A percentile compares a stretch with the other conserved stretches of the same genome.
phyloP scores from a whole-genome alignment of 345 rosid genomes.

The Eucalyptus marginata region DNA sequence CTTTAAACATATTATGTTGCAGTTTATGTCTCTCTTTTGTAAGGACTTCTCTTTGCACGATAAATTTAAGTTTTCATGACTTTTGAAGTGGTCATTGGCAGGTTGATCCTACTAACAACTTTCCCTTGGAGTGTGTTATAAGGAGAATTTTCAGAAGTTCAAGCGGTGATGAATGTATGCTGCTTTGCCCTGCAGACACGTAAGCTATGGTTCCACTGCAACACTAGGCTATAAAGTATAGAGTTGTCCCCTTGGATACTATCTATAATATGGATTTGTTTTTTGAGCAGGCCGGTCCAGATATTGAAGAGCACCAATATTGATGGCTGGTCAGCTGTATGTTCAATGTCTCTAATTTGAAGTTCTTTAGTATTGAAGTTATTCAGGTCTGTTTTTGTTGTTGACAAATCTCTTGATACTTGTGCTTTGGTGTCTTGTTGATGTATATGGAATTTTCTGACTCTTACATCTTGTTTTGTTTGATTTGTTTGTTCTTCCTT shows the following conservation, averaged over 20 bases:
- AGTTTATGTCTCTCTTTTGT: neutral
- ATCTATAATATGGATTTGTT: neutral
- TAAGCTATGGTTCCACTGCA: slow-evolving; percentile 13
- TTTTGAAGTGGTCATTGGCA: slow-evolving; percentile 5
- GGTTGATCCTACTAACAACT: slow-evolving; percentile 67
- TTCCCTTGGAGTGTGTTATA: slow-evolving; percentile 71
- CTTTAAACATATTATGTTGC: neutral
- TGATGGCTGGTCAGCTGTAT: slow-evolving; percentile 93
- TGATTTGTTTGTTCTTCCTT: neutral
- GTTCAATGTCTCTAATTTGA: slow-evolving; percentile 2
- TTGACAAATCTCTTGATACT: neutral
- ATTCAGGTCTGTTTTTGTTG: neutral
- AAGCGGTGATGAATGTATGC: slow-evolving; percentile 75
- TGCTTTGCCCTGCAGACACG: slow-evolving; percentile 89
- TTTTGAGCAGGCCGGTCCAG: slow-evolving; percentile 76
- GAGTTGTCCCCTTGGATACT: neutral
- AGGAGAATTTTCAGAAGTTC: slow-evolving; percentile 82
- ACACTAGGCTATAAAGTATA: neutral
- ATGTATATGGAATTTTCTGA: neutral
- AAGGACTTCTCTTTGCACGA: neutral
- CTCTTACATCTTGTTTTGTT: neutral
- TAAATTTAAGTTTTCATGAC: neutral
- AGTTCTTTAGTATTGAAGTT: neutral
- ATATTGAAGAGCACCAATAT: slow-evolving; percentile 73
- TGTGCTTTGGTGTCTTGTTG: neutral